Base-by-base conservation (phyloP, 1,284 basidiomycete genomes). In the Chalciporus piperatoides region DNA sequence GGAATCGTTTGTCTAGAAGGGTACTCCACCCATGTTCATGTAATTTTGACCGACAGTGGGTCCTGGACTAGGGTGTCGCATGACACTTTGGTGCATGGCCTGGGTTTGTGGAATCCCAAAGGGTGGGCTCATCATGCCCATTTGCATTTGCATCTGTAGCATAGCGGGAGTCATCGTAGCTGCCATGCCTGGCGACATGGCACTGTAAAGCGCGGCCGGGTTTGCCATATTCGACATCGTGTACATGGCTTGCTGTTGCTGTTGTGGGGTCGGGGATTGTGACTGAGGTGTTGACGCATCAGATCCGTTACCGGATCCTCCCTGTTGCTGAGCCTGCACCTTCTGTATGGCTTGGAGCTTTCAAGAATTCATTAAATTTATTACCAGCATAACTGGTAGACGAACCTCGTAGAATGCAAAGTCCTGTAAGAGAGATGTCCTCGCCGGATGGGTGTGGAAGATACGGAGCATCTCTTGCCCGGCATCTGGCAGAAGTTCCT, bases 391-490 rank as follows among this genome's bases (percentile, higher is more conserved):
- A 33, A 25, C 36, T 15, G 15, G 33, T 39, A 37, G 9, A 58
- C 76, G 44, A 58, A 91, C 91, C 78, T 95, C 92, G 62, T 96
- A 95, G 67, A 90, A 96, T 4, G 90, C 90, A 66, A 92, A 95
- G 68, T 96, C 94, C 68, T 97, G 94, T 23, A 97, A 74, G 25
- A 97, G 75, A 8, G 90, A 93, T 1, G 94, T 97, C 62, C 92
- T 81, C 6, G 91, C 86, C 15, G 91, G 91, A 67, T 94, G 92
- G 3, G 87, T 86, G 57, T 91, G 82, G 77, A 97, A 95, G 61
- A 97, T 97, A 51, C 89, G 82, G 30, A 97, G 78, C 80, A 97
- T 95, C 67, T 97, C 94, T 66, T 91, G 86, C 2, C 94, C 95
- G 30, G 92, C 92, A 59, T 97, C 94, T 39, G 92, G 90, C 40